A percentile compares a stretch with the other conserved stretches of the same genome.
Conservation (phyloP, 257 asterid species). For the Thymus quinquecostatus region DNA sequence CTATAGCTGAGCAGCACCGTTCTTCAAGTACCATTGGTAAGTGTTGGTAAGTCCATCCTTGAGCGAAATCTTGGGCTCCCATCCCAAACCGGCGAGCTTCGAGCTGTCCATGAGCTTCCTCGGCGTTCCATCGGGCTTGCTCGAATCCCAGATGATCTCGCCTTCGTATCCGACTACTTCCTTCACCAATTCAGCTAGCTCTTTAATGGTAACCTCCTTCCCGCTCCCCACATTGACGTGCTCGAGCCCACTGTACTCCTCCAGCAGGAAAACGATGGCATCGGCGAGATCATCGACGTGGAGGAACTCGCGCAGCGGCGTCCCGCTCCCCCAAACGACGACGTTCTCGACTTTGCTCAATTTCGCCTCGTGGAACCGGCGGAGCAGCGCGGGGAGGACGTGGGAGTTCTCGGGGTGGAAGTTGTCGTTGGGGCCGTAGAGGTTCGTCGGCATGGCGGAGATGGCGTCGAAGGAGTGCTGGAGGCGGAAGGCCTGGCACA, state of each 20-base stretch:
- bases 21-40: conserved; percentile 81
- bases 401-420: conserved; percentile 96
- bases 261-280: conserved; percentile 70
- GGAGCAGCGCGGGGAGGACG: conserved; percentile 78
- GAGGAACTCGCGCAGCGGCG: conserved; percentile 83
- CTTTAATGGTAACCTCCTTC: conserved; percentile 80
- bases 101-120: conserved; percentile 97
- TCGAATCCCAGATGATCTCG: conserved; percentile 80
- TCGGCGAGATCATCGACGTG: conserved; percentile 95
- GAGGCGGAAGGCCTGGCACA: conserved; percentile 81
- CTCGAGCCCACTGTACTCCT: conserved; percentile 72
- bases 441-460: conserved; percentile 88
- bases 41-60: conserved; percentile 75
- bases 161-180: conserved; percentile 88
- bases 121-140: conserved; percentile 94
- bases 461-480: conserved; percentile 80
- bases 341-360: conserved; percentile 49
- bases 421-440: conserved; percentile 80
- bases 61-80: conserved; percentile 79
- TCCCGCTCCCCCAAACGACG: conserved; percentile 96
- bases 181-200: conserved; percentile 83
- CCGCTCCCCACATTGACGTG: conserved; percentile 98
- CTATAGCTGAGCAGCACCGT: conserved; percentile 46
- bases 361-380: conserved; percentile 88
- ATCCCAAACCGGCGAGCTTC: conserved; percentile 73